Percentiles rank a stretch among this genome's conserved stretches.
Conservation (phyloP, 331 rosid genomes). For the Quercus phellos region DNA sequence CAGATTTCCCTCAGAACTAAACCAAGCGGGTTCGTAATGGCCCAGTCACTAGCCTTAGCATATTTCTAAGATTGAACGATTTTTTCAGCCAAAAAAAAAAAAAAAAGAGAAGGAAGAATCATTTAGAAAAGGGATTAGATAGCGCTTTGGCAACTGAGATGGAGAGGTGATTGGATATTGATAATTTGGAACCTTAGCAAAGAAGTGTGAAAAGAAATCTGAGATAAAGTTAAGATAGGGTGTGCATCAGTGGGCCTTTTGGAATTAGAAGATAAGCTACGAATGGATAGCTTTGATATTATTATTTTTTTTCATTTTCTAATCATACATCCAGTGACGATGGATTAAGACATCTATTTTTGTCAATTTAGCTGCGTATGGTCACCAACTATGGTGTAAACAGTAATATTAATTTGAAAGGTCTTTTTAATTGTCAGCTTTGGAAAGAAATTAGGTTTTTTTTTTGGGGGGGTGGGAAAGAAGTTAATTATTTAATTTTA, state of each 20-base stretch:
- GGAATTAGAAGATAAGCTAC: slow-evolving; percentile 23
- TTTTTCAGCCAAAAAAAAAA: neutral
- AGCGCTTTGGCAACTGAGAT: no score
- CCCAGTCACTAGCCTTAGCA: no score
- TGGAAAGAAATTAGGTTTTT: no score
- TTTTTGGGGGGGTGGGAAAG: no score
- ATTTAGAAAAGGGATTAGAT: neutral
- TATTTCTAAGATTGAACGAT: neutral
- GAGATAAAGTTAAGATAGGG: neutral
- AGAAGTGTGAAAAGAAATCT: neutral
- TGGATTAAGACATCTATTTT: slow-evolving; percentile 22
- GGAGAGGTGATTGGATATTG: neutral
- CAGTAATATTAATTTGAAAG: neutral
- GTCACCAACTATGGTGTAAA: no score
- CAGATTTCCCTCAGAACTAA: no score
- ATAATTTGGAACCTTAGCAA: neutral
- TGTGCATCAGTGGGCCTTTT: slow-evolving; percentile 12
- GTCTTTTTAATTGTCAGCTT: neutral
- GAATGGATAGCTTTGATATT: slow-evolving; percentile 36
- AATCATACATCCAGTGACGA: slow-evolving; percentile 31
- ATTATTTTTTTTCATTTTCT: neutral
- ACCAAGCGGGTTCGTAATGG: no score
- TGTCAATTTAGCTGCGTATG: slow-evolving; percentile 1
- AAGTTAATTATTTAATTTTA: no score
- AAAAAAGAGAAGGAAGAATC: neutral